phyloP scores from a whole-genome alignment of 345 rosid species.

The Hibiscus syriacus region DNA sequence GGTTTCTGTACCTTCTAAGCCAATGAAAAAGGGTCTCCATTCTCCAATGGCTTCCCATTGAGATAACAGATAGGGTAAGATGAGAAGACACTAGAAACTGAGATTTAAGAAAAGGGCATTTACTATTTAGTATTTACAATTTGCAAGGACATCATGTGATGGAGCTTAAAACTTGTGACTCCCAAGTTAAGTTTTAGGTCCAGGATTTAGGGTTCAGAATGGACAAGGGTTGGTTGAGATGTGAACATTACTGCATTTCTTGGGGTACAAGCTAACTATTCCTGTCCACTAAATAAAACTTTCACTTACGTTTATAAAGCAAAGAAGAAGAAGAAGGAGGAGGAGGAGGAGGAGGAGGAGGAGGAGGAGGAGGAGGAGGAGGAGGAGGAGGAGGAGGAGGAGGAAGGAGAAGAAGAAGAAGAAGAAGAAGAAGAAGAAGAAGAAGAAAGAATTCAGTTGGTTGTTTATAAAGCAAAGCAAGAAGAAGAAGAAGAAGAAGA shows the following conservation, averaged over 20 bases:
- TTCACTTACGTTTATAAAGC: no score
- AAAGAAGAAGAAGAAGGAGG: no score
- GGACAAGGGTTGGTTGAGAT: neutral
- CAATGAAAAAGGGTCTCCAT: constrained; percentile 18
- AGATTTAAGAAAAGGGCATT: neutral
- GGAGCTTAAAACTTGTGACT: constrained; percentile 6
- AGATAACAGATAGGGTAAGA: neutral
- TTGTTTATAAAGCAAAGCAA: no score
- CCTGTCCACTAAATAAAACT: neutral
- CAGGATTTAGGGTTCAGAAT: neutral
- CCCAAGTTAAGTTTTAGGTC: constrained; percentile 13
- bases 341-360: no score
- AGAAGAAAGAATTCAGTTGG: no score
- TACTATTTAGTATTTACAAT: no score
- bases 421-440: no score
- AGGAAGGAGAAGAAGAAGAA: no score
- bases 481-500: no score
- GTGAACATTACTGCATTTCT: neutral
- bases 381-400: no score
- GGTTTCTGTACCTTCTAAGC: constrained; percentile 26
- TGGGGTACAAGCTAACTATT: neutral
- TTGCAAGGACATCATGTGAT: neutral
- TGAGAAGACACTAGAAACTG: neutral
- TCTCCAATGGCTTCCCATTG: constrained; percentile 1
- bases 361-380: no score